These are phyloP conservation scores for Fonsecaea multimorphosa DNA, from an alignment of 2,329 filamentous ascomycete genomes.

Conservation along the genomic window DNA sequence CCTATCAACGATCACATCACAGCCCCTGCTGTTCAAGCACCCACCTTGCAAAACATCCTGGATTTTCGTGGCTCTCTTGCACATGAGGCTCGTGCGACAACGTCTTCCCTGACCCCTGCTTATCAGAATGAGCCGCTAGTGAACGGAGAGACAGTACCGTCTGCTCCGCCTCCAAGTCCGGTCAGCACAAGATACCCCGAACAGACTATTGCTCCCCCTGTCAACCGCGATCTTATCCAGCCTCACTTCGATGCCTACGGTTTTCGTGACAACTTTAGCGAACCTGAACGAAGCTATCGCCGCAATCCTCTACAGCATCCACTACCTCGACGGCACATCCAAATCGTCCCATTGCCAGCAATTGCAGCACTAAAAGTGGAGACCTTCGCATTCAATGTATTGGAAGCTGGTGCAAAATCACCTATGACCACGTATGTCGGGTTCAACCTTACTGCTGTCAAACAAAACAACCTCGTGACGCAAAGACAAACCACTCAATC, in stretches of 20 bases:
- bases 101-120: neutral
- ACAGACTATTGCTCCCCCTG: neutral
- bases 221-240: neutral
- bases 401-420: constrained; percentile 21
- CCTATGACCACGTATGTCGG: constrained; percentile 24
- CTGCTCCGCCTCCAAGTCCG: neutral
- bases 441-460: constrained; percentile 21
- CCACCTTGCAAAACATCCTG: constrained; percentile 1
- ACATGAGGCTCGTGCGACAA: neutral
- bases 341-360: constrained; percentile 12
- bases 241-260: neutral
- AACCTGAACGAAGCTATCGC: neutral
- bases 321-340: neutral
- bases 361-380: constrained; percentile 25
- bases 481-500: constrained; percentile 2
- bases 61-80: neutral
- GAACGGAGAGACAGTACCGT: neutral
- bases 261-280: neutral
- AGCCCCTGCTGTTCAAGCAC: neutral
- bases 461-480: constrained; percentile 24
- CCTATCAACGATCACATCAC: neutral
- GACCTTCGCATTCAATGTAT: constrained; percentile 24
- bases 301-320: constrained; percentile 19
- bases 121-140: neutral
- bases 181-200: neutral